Percentiles rank a stretch among this genome's conserved stretches.
phyloP scores from a whole-genome alignment of 768 basidiomycete species.

The Vararia minispora region DNA sequence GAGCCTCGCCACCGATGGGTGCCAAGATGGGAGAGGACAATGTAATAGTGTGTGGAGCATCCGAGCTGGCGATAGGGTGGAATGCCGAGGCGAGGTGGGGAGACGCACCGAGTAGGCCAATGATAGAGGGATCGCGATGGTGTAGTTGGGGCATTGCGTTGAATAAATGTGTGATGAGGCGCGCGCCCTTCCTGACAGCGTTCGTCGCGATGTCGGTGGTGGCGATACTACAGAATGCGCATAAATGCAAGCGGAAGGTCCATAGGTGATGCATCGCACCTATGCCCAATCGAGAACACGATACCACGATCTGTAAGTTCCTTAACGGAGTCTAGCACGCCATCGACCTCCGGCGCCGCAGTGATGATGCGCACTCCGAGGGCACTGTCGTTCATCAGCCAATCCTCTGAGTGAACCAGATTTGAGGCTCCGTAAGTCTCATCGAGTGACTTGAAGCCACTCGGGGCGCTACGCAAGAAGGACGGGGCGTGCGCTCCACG shows the following conservation, averaged over 20 bases:
- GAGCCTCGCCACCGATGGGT: conserved; percentile 33
- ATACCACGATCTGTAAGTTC: conserved; percentile 55
- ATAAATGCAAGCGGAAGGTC: conserved; percentile 4
- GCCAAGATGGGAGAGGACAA: conserved; percentile 13
- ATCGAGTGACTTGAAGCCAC: conserved; percentile 61
- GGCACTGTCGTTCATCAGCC: conserved; percentile 38
- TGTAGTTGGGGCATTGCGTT: conserved; percentile 89
- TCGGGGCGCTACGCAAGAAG: conserved; percentile 48
- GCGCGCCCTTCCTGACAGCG: conserved; percentile 62
- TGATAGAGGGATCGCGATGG: conserved; percentile 86
- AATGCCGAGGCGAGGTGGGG: conserved; percentile 41
- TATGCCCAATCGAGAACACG: conserved; percentile 82
- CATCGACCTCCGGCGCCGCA: conserved; percentile 76
- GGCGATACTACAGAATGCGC: conserved; percentile 41
- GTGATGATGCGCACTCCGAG: conserved; percentile 73
- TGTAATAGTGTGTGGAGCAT: no score
- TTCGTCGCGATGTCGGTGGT: conserved; percentile 60
- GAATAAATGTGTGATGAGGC: conserved; percentile 87
- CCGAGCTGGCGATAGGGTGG: conserved; percentile 22
- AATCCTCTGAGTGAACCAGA: conserved; percentile 51
- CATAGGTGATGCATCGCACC: conserved; percentile 29
- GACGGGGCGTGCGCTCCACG: conserved; percentile 73
- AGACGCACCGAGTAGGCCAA: conserved; percentile 75
- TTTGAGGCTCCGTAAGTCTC: conserved; percentile 62
- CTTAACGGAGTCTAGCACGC: conserved; percentile 61